Base-by-base conservation (phyloP, 805 yeast species). In the Candida sakaeoensis region DNA sequence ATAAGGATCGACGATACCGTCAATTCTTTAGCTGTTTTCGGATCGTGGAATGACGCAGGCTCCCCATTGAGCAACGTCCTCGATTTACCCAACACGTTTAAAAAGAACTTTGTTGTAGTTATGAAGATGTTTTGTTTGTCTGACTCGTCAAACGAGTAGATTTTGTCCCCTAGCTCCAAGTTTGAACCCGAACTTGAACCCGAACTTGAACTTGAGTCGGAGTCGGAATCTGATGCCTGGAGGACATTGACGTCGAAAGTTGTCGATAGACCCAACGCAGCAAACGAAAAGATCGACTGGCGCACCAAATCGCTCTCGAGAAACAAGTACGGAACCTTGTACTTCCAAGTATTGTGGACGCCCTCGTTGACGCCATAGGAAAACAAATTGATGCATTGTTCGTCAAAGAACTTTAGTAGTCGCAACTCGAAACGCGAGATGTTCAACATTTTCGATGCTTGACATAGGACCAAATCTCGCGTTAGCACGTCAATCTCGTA, bases 321-420 rank as follows among this genome's bases (percentile, higher is more conserved):
- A 39, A 61, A 61, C 18, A 51, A 41, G 8, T 41, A 30, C 4
- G 68, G 68, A 1, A 59, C 57, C n/a, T 47, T 40, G 8, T 36
- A 32, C 12, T 47, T 46, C 68, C 67, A 63, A 5, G 54, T 48
- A 8, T 39, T 35, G 19, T 57, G 54, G 12, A 55, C 49, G 6
- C 31, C 42, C 16, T 41, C 35, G 37, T 54, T 51, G 25, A 50
- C 50, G 7, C 54, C 55, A 43, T 45, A 56, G 5, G 63, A 49
- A 40, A 63, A 55, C 9, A 56, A 36, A 5, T 54, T 50, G 4
- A 60, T 42, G 40, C 69, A 61, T 30, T 51, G 48, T 35, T 41
- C 43, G 28, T 61, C 48, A 49, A 63, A 63, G 39, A 59, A 62
- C 9, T 53, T 42, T 15, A 48, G 16, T 24, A 46, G 36, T 22